Evolutionary conservation across 2,329 filamentous ascomycete species (phyloP), one percentile per base, ranked within the genome.

Genomic region (Colletotrichum sojae): DNA sequence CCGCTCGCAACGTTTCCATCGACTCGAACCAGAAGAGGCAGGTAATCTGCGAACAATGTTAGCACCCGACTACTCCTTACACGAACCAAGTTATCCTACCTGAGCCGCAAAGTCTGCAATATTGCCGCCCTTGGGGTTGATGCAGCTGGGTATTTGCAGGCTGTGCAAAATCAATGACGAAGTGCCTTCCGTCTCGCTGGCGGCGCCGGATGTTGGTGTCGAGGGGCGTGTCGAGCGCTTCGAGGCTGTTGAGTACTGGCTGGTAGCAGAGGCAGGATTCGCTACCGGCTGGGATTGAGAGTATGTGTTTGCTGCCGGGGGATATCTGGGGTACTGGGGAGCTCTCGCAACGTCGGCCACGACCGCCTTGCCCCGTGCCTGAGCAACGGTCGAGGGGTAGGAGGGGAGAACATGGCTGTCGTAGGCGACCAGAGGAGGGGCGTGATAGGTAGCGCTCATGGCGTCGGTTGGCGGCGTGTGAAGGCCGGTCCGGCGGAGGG

Each of bases 11-110:
- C 22, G 92, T 92, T n/a, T 92, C 88, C 51, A 93, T 92, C 16
- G 92, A 92, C 80, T 98, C 95, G 78, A 98, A 98, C 95, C 96
- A 98, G 83, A 98, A 98, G 15, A 99, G 86, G 77, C 95, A 98
- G 13, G 95, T 97, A 80, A 98, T 93, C 93, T 97, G 75, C 3
- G 67, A 36, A 1, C 1, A 6, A 5, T 52, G 18, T 36, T 58
- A 58, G 65, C 57, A 48, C 78, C 64, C 54, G 31, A 22, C 39
- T 39, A 36, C 36, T 6, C 2, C 12, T 8, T 43, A 18, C 10
- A 63, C 18, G 68, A 53, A 69, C 31, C 15, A 6, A 40, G 16
- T 13, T 69, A 68, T 75, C 78, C 84, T 81, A 95, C 93, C 86
- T 94, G 89, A 66, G 94, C 93, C 60, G 94, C 92, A 79, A 97